phyloP scores from a whole-genome alignment of 108 stramenopile species.

The Skeletonema potamos region DNA sequence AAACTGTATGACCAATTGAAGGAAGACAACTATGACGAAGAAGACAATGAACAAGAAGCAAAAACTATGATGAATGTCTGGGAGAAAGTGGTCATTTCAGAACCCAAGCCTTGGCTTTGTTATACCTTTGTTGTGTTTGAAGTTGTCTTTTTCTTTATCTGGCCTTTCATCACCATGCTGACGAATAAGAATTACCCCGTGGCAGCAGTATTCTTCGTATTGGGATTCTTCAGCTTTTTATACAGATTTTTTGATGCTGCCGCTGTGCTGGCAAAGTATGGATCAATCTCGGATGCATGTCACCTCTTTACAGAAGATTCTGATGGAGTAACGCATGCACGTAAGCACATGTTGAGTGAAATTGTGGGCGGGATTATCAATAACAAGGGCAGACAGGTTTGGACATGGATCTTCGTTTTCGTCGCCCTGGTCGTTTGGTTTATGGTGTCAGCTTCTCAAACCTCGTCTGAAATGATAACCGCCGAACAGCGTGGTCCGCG shows the following conservation, averaged over 20 bases:
- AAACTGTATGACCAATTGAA: conserved; percentile 21
- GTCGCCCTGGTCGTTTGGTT: conserved; percentile 52
- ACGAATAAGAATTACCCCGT: conserved; percentile 13
- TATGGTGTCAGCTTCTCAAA: conserved; percentile 18
- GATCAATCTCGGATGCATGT: conserved; percentile 28
- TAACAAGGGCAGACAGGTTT: conserved; percentile 23
- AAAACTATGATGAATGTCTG: conserved; percentile 20
- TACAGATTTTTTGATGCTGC: conserved; percentile 43
- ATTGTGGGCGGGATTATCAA: conserved; percentile 44
- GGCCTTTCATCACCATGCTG: conserved; percentile 50
- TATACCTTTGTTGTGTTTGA: conserved; percentile 47
- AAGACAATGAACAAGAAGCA: conserved; percentile 34
- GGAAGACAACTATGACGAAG: conserved; percentile 15
- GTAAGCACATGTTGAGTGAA: conserved; percentile 45
- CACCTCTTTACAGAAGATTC: conserved; percentile 7
- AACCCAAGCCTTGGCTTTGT: conserved; percentile 53
- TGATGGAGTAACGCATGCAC: conserved; percentile 24
- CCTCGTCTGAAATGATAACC: conserved; percentile 14
- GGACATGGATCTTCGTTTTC: conserved; percentile 42
- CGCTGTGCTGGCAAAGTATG: conserved; percentile 34
- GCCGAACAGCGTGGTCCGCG: conserved; percentile 18
- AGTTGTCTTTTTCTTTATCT: conserved; percentile 53
- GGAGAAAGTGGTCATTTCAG: conserved; percentile 46
- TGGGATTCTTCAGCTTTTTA: conserved; percentile 35
- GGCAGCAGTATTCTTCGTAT: conserved; percentile 31